Percentiles rank a stretch among this genome's conserved stretches.
These are phyloP conservation scores for Leccinum uliginosum DNA, from an alignment of 768 basidiomycete species.

Conservation along the genomic window DNA sequence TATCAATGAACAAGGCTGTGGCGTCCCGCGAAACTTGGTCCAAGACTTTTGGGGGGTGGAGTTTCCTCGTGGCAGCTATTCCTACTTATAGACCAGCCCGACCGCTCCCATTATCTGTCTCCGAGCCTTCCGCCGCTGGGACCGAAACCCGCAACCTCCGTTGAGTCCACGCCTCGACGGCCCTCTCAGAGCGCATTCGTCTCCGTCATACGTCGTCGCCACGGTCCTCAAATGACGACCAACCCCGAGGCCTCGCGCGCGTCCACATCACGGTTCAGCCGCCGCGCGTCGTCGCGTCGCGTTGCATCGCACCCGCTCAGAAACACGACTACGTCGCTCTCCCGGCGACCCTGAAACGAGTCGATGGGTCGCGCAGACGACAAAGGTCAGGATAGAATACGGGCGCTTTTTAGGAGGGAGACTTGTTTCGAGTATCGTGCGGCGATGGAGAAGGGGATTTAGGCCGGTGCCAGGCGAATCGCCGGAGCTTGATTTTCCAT, in stretches of 20 bases:
- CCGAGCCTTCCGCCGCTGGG: neutral
- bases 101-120: too few species aligned
- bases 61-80: too few species aligned
- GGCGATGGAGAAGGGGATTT: constrained; percentile 13
- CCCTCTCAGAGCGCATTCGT: constrained; percentile 48
- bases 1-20: too few species aligned
- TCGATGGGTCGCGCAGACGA: constrained; percentile 24
- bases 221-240: constrained; percentile 59
- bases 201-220: constrained; percentile 42
- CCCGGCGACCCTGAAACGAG: constrained; percentile 65
- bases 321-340: constrained; percentile 67
- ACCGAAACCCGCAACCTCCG: constrained; percentile 19
- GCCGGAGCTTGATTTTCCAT: too few species aligned
- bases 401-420: constrained; percentile 37
- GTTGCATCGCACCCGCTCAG: constrained; percentile 61
- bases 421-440: constrained; percentile 53
- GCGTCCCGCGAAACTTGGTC: too few species aligned
- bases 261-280: constrained; percentile 71
- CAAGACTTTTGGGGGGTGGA: too few species aligned
- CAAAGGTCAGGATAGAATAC: constrained; percentile 26
- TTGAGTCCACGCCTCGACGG: constrained; percentile 35
- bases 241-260: constrained; percentile 51
- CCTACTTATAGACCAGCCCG: too few species aligned
- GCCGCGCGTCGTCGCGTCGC: constrained; percentile 51
- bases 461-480: neutral